These are phyloP conservation scores for Cavenderia fasciculata DNA, from an alignment of 78 protist genomes.

Conservation along the genomic window DNA sequence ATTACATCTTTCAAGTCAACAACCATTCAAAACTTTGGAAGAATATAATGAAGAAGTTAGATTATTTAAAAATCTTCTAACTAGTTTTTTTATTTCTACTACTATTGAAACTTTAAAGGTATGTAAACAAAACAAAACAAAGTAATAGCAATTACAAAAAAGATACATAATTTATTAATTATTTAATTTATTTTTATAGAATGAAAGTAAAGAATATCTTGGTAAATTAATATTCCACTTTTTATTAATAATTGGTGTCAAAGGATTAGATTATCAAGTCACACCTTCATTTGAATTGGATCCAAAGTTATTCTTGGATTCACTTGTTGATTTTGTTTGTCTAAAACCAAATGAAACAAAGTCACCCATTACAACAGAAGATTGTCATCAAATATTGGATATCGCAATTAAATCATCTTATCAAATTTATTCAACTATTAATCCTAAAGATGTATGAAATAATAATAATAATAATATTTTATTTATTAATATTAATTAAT, in stretches of 20 bases:
- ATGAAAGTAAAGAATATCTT: conserved; percentile 1
- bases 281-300: conserved; percentile 2
- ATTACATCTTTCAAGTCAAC: not conserved
- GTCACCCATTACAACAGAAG: not conserved
- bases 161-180: too few species aligned
- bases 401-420: not conserved
- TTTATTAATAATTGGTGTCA: conserved; percentile 21
- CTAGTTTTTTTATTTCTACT: conserved; percentile 12
- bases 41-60: conserved; percentile 15
- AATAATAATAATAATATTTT: too few species aligned
- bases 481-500: too few species aligned
- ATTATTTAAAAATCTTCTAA: not conserved
- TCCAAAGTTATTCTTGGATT: conserved; percentile 24
- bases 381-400: not conserved
- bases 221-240: conserved; percentile 29
- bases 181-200: too few species aligned
- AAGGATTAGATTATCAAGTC: not conserved
- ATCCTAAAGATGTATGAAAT: too few species aligned
- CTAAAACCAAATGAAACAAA: not conserved
- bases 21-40: not conserved
- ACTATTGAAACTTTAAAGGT: conserved; percentile 15
- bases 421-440: not conserved
- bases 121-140: too few species aligned
- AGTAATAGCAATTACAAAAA: too few species aligned
- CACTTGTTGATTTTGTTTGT: conserved; percentile 25